Evolutionary conservation across 441 rosid genomes (phyloP), one percentile per base, ranked within the genome.

Genomic region (Euphorbia celastroides): DNA sequence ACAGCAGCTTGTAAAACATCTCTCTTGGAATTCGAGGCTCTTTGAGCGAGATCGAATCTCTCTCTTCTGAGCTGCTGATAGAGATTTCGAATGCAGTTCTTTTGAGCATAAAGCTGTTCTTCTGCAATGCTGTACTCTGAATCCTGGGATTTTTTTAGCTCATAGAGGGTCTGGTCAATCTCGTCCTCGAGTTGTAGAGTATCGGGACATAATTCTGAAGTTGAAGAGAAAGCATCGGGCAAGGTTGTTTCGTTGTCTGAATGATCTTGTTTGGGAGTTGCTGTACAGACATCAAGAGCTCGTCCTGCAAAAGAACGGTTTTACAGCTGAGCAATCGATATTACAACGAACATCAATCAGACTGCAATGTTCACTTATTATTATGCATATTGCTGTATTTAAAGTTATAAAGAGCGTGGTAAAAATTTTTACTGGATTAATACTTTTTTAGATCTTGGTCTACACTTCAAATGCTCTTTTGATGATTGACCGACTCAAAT

Each of bases 31-130:
- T 79, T 68, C 22, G 76, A 62, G 27, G 64, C 67, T 60, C 9
- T 70, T 59, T 60, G 56, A 5, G 79, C 72, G 59, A 81, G 62
- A 68, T 79, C 83, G 12, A 82, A 70, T 79, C 59, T 91, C 80
- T 88, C 97, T 67, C 81, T 74, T 77, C 84, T 84, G 6, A 89
- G 87, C 71, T 86, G 89, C 72, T 70, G 71, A 72, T 84, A 88
- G 44, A 90, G 84, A 70, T 71, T 81, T 63, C 50, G 69, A 54
- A 90, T 83, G 36, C 75, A 78, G 38, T 74, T 77, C 82, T 87
- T 87, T 79, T 89, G 92, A 65, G 80, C 80, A 74, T 71, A 62
- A 58, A 91, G 89, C 61, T 42, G 76, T 70, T 75, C 87, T 82
- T 88, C 89, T 22, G 95, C 96, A 60, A 82, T 70, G 70, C 70